Conservation (phyloP, 2,329 filamentous ascomycete genomes). For the Sporothrix phasma region DNA sequence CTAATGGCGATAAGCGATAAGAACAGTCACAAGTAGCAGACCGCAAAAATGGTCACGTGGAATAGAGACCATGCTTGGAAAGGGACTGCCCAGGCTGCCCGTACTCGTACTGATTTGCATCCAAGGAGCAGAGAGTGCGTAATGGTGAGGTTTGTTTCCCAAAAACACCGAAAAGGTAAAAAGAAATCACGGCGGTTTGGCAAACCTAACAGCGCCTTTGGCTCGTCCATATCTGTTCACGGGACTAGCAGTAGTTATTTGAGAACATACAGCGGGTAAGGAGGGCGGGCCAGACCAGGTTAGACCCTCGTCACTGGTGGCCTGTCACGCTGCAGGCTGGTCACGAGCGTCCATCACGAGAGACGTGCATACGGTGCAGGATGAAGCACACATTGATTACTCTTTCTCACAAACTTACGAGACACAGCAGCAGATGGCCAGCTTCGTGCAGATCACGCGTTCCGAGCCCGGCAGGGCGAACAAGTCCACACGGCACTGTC, state of each 20-base stretch:
- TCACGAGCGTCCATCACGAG: background rate
- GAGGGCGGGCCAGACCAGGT: background rate
- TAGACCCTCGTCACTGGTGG: background rate
- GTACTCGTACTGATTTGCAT: background rate
- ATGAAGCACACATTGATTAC: background rate
- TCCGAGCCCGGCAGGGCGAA: background rate
- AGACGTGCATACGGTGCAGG: background rate
- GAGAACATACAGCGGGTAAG: too few relatives aligned
- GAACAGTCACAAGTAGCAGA: background rate
- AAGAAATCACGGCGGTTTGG: too few relatives aligned
- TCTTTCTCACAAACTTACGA: background rate
- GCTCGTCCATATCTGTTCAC: too few relatives aligned
- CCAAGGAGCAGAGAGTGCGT: background rate
- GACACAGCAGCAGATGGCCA: background rate
- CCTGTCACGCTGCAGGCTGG: background rate
- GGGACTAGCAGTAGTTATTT: too few relatives aligned
- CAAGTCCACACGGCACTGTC: background rate
- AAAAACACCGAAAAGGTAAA: too few relatives aligned
- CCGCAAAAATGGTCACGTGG: background rate
- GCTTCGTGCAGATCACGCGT: background rate
- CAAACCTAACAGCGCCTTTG: too few relatives aligned
- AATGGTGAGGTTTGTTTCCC: too few relatives aligned
- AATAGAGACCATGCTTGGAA: background rate
- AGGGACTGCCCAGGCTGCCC: too few relatives aligned
- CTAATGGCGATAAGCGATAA: conserved; percentile 13